Evolutionary conservation across 116 monocot genomes (phyloP).

Genomic region (Posidonia oceanica): DNA sequence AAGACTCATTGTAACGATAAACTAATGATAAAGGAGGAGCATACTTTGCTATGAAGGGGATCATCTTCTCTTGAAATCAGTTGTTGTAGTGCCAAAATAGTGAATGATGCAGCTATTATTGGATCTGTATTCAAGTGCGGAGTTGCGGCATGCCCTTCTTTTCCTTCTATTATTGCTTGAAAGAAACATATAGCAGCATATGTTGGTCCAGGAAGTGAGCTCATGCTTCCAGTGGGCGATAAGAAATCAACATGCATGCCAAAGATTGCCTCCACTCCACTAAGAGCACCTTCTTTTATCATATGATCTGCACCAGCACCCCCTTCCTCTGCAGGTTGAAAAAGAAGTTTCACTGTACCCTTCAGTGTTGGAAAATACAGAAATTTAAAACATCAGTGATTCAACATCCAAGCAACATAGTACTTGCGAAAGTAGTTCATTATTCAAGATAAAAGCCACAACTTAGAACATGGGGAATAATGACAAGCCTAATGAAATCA

Average conservation of each 20-base stretch:
- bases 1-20: neutral
- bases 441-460: constrained; percentile 3
- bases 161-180: constrained; percentile 65
- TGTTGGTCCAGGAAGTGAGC: constrained; percentile 43
- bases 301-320: constrained; percentile 81
- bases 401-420: too few relatives aligned
- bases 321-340: constrained; percentile 92
- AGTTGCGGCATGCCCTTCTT: constrained; percentile 39
- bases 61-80: constrained; percentile 75
- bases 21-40: neutral
- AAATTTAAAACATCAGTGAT: too few relatives aligned
- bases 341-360: constrained; percentile 87
- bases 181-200: constrained; percentile 69
- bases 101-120: constrained; percentile 57
- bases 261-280: constrained; percentile 70
- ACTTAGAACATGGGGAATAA: neutral
- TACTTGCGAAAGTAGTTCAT: neutral
- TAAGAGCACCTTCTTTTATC: constrained; percentile 73
- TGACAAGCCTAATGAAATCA: too few relatives aligned
- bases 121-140: constrained; percentile 68
- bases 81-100: constrained; percentile 62
- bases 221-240: constrained; percentile 49
- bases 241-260: constrained; percentile 65
- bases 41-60: constrained; percentile 61
- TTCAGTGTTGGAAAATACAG: constrained; percentile 14